These are phyloP conservation scores for Debaryomyces coudertii DNA, from an alignment of 1,139 yeast genomes.

Conservation along the genomic window DNA sequence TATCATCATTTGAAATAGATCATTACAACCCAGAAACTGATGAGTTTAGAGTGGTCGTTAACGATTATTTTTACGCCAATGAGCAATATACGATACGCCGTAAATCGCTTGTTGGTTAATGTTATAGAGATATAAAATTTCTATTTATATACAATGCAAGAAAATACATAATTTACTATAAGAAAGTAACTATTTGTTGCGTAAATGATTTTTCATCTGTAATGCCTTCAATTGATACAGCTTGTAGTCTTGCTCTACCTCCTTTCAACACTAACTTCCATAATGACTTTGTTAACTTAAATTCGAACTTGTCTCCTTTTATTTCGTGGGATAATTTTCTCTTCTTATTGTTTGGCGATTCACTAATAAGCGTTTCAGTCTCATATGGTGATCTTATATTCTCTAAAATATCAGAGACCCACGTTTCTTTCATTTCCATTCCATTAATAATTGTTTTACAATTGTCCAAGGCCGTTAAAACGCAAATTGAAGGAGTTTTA, in stretches of 20 bases:
- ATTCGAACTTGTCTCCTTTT: conserved; percentile 40
- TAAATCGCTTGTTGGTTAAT: conserved; percentile 8
- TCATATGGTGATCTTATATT: conserved; percentile 3
- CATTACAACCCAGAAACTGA: conserved; percentile 18
- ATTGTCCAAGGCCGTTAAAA: conserved; percentile 31
- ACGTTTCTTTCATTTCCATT: conserved; percentile 35
- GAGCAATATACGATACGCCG: conserved; percentile 16
- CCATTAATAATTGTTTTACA: conserved; percentile 41
- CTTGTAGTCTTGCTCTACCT: conserved; percentile 29
- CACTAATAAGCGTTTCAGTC: neutral
- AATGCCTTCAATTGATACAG: conserved; percentile 35
- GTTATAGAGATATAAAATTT: conserved; percentile 3
- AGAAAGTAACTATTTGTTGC: conserved; percentile 23
- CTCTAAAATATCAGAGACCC: conserved; percentile 37
- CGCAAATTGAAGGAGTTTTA: conserved; percentile 22
- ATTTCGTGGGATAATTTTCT: conserved; percentile 19
- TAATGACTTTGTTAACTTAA: conserved; percentile 33
- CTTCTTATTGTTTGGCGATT: conserved; percentile 16
- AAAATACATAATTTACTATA: conserved; percentile 17
- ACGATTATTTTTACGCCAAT: conserved; percentile 18
- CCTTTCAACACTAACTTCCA: conserved; percentile 39
- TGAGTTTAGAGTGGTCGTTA: conserved; percentile 18
- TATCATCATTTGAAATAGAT: conserved; percentile 18
- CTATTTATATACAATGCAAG: neutral
- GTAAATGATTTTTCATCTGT: conserved; percentile 29